These are phyloP conservation scores for Candida methanosorbosa DNA, from an alignment of 805 yeast genomes.

Conservation along the genomic window DNA sequence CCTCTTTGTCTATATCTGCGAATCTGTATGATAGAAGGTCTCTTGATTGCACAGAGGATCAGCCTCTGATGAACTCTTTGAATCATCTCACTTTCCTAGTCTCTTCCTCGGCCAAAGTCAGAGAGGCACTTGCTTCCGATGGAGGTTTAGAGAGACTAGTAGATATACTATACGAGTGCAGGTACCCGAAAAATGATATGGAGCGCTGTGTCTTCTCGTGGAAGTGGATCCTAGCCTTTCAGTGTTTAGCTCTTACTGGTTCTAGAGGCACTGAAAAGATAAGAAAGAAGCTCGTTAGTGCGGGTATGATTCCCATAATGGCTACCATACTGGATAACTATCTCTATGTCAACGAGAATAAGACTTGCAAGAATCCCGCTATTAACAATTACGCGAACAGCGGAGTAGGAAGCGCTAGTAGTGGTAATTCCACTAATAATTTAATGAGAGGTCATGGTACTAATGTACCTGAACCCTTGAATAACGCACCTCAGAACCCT, in stretches of 20 bases:
- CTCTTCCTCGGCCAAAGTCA: conserved; percentile 76
- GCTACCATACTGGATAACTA: conserved; percentile 91
- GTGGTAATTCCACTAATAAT: too few relatives aligned
- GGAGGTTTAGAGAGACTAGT: conserved; percentile 90
- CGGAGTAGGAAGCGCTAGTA: too few relatives aligned
- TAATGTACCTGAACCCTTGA: too few relatives aligned
- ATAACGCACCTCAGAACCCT: too few relatives aligned
- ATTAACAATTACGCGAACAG: too few relatives aligned
- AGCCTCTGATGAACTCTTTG: conserved; percentile 84
- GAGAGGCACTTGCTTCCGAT: conserved; percentile 82
- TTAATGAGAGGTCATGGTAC: too few relatives aligned
- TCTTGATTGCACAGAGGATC: conserved; percentile 79
- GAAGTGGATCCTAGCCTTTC: conserved; percentile 96
- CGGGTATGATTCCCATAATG: conserved; percentile 84
- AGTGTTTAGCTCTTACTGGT: conserved; percentile 84
- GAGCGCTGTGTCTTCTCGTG: conserved; percentile 62
- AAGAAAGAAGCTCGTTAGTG: conserved; percentile 78
- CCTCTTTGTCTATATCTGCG: conserved; percentile 87
- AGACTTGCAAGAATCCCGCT: too few relatives aligned
- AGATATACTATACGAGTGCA: conserved; percentile 77
- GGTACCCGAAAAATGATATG: conserved; percentile 23
- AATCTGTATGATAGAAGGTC: conserved; percentile 89
- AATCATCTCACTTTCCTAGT: conserved; percentile 85
- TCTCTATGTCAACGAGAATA: conserved; percentile 24
- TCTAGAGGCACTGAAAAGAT: conserved; percentile 88